Base-by-base conservation (phyloP, 2,329 filamentous ascomycete species). In the Arthrocladium fulminans region DNA sequence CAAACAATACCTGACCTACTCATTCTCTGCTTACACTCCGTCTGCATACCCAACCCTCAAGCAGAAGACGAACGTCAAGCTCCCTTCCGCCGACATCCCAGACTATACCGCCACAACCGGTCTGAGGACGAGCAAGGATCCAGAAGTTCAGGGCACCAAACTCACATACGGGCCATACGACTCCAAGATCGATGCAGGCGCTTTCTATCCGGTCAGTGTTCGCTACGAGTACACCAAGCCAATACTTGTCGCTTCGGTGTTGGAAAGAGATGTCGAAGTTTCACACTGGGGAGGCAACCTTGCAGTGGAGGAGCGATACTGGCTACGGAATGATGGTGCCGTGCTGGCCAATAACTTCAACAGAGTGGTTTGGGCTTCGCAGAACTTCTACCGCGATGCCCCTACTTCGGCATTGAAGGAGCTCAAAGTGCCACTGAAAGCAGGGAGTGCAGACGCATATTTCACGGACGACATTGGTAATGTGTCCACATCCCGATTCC, bases 221-320 rank as follows among this genome's bases (percentile, higher is more conserved):
- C 86, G 92, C 53, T 97, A 94, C 68, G 89, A 98, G 67, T 96
- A 92, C 71, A 96, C 86, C 55, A 94, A 90, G 69, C 90, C 92
- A 10, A 74, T 98, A 49, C 84, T 82, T 37, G 86, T 92, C 62
- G 79, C 88, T 44, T 80, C 81, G 27, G 73, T 79, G 13, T 74
- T 98, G 51, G 87, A 97, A 69, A 83, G 92, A 51, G 89, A 97
- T 61, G 73, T 98, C 54, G 92, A 98, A 67, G 84, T 98, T 59
- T 94, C 87, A 64, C 92, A 97, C 68, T 98, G 92, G 92, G 92
- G 92, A 57, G 92, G 92, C 54, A 98, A 98, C 64, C 70, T 97
- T 47, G 92, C 92, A 1, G 88, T 89, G 43, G 92, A 98, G 70
- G 92, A 98, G 71, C 81, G 87, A 50, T 96, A 95, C 70, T 87